phyloP scores from a whole-genome alignment of 2,329 filamentous ascomycete species.

The Didymellaceae sp. region DNA sequence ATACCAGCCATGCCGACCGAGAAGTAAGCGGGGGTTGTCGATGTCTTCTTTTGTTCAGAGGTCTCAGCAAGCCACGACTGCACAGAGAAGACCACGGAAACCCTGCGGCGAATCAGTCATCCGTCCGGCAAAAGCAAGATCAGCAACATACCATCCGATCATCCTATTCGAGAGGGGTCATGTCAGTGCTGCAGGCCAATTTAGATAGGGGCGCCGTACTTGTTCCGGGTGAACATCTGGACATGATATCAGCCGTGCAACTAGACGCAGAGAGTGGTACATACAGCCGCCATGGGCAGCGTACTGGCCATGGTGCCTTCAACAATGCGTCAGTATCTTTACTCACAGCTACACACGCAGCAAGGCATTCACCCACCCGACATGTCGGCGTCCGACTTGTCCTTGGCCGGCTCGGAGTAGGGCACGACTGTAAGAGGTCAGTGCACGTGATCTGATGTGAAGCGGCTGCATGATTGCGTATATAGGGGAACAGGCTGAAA shows the following conservation, averaged over 20 bases:
- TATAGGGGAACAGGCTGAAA: constrained; percentile 6
- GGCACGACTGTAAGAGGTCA: constrained; percentile 72
- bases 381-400: constrained; percentile 71
- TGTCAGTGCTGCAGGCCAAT: constrained; percentile 25
- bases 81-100: constrained; percentile 74
- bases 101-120: constrained; percentile 56
- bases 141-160: constrained; percentile 64
- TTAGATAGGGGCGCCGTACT: constrained; percentile 57
- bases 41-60: constrained; percentile 67
- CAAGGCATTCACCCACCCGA: constrained; percentile 60
- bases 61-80: constrained; percentile 81
- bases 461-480: constrained; percentile 15
- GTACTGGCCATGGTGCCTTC: constrained; percentile 73
- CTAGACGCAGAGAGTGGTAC: constrained; percentile 36
- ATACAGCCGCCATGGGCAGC: constrained; percentile 87
- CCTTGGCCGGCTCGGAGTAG: constrained; percentile 76
- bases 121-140: constrained; percentile 13
- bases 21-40: constrained; percentile 74
- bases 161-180: constrained; percentile 54
- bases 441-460: constrained; percentile 37
- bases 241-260: constrained; percentile 38
- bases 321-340: constrained; percentile 12
- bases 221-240: constrained; percentile 88
- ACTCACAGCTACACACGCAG: background rate
- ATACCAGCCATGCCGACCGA: constrained; percentile 79